Conservation (phyloP, 78 protist species). For the Chrysochromulina tobinii region DNA sequence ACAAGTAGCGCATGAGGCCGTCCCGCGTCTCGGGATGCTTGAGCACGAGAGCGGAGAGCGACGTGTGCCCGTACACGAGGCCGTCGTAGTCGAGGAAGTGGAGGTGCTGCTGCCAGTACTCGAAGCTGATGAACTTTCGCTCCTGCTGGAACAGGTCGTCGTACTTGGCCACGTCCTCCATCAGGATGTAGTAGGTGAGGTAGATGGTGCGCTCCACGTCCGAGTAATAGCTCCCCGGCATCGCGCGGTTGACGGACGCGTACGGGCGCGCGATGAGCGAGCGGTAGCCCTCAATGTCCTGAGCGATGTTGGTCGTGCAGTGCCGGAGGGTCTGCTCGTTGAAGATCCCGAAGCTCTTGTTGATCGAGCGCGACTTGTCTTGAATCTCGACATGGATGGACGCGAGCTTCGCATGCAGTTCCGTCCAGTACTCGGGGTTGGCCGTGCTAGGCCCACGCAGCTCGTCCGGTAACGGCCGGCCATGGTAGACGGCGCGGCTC, state of each 20-base stretch:
- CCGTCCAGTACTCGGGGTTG: conserved; percentile 16
- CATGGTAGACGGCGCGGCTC: background rate
- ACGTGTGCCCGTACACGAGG: conserved; percentile 5
- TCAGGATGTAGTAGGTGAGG: conserved; percentile 11
- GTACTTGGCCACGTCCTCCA: conserved; percentile 28
- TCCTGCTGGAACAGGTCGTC: conserved; percentile 33
- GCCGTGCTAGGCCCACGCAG: background rate
- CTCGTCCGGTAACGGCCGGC: background rate
- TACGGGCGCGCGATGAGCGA: conserved; percentile 33
- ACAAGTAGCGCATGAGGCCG: conserved; percentile 1
- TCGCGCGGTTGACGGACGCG: conserved; percentile 29
- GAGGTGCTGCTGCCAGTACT: conserved; percentile 2
- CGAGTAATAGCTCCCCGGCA: conserved; percentile 23
- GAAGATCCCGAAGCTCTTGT: conserved; percentile 32
- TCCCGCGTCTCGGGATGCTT: background rate
- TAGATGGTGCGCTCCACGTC: conserved; percentile 30
- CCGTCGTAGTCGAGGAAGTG: background rate
- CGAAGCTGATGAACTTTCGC: conserved; percentile 28
- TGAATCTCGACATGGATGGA: conserved; percentile 24
- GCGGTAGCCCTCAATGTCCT: conserved; percentile 19
- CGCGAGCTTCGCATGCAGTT: background rate
- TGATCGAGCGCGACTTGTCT: background rate
- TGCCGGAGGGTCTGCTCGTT: conserved; percentile 29
- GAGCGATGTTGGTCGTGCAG: conserved; percentile 32
- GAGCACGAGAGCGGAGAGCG: background rate